These are phyloP conservation scores for Amanita exitialis DNA, from an alignment of 768 basidiomycete genomes.

Conservation along the genomic window DNA sequence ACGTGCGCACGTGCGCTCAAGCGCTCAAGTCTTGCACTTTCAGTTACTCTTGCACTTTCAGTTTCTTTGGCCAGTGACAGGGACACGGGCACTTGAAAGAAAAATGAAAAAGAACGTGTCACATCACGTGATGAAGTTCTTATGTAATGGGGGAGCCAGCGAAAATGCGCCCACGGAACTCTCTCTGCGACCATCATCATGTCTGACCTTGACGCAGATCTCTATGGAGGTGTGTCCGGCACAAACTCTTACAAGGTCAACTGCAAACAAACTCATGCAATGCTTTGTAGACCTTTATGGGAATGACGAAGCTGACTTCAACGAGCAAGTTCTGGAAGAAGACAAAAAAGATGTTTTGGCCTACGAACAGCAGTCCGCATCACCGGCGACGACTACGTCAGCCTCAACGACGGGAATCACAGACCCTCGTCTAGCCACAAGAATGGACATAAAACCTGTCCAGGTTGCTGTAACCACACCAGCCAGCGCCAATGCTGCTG, in stretches of 20 bases:
- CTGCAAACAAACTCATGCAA: neutral
- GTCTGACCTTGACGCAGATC: conserved; percentile 83
- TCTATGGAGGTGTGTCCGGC: conserved; percentile 68
- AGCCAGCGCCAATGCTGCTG: conserved; percentile 7
- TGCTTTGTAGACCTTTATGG: conserved; percentile 57
- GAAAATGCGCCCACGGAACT: conserved; percentile 12
- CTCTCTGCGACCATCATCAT: conserved; percentile 33
- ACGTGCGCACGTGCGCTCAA: too few species aligned
- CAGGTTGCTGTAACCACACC: conserved; percentile 13
- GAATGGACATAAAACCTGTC: conserved; percentile 7
- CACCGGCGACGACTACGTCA: conserved; percentile 10
- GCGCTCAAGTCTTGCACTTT: too few species aligned
- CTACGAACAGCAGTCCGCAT: conserved; percentile 7
- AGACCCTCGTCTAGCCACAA: conserved; percentile 9
- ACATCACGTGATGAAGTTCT: neutral
- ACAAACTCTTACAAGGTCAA: neutral
- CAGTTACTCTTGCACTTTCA: too few species aligned
- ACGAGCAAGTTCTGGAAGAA: conserved; percentile 23
- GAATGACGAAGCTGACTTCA: conserved; percentile 55
- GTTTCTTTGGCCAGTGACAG: too few species aligned
- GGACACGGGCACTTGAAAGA: neutral
- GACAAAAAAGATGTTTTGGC: conserved; percentile 9
- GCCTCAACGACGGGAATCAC: conserved; percentile 3
- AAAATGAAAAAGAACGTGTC: neutral
- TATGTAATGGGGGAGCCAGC: neutral